A percentile compares a stretch with the other conserved stretches of the same genome.
phyloP scores from a whole-genome alignment of 1,139 yeast genomes.

The Hyphopichia buzzinii region DNA sequence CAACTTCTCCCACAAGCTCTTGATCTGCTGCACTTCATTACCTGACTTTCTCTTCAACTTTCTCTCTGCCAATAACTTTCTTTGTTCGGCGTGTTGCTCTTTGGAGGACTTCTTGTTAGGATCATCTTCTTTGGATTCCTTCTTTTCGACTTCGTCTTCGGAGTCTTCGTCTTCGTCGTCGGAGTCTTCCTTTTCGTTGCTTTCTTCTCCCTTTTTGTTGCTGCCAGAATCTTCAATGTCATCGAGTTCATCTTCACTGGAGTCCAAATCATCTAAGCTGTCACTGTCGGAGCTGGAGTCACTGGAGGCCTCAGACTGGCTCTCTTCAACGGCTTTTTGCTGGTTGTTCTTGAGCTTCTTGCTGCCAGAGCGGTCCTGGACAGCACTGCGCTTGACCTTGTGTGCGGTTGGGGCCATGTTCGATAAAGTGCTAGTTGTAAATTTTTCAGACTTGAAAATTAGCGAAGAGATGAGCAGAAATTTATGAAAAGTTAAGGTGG shows the following conservation, averaged over 20 bases:
- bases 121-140: slow-evolving; percentile 20
- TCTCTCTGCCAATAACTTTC: slow-evolving; percentile 74
- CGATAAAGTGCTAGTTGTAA: no score
- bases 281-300: slow-evolving; percentile 12
- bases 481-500: no score
- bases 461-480: not conserved
- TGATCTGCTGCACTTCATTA: slow-evolving; percentile 78
- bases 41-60: slow-evolving; percentile 87
- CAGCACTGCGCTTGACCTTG: slow-evolving; percentile 35
- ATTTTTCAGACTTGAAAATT: not conserved
- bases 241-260: slow-evolving; percentile 21
- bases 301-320: not conserved
- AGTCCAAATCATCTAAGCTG: slow-evolving; percentile 10
- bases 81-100: slow-evolving; percentile 83
- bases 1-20: slow-evolving; percentile 85
- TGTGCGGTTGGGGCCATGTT: slow-evolving; percentile 27
- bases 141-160: slow-evolving; percentile 10
- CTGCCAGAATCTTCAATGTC: slow-evolving; percentile 1
- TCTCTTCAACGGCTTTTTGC: slow-evolving; percentile 1
- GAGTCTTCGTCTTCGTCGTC: slow-evolving; percentile 15
- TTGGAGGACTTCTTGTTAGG: slow-evolving; percentile 53
- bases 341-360: slow-evolving; percentile 26
- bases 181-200: slow-evolving; percentile 17
- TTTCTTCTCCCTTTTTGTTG: slow-evolving; percentile 7
- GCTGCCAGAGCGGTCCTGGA: slow-evolving; percentile 12